Evolutionary conservation across 2,329 filamentous ascomycete species (phyloP).

Genomic region (Akanthomyces lecanii): DNA sequence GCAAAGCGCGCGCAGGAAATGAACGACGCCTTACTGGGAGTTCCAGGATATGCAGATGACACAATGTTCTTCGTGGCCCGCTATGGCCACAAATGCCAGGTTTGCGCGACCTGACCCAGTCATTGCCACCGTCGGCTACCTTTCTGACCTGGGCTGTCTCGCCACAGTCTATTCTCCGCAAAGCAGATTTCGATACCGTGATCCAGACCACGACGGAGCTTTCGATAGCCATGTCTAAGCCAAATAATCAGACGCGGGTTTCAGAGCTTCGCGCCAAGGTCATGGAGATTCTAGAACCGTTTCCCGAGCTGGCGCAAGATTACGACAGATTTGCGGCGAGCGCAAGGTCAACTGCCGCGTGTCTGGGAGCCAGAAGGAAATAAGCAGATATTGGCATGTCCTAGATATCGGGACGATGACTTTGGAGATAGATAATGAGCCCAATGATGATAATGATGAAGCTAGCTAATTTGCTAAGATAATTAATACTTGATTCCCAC

Average conservation of each 20-base stretch:
- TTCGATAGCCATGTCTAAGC: conserved; percentile 20
- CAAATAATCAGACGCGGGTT: conserved; percentile 12
- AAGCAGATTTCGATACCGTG: conserved; percentile 26
- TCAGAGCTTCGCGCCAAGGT: conserved; percentile 23
- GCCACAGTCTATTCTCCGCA: conserved; percentile 22
- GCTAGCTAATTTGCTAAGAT: not conserved
- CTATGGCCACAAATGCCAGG: conserved; percentile 25
- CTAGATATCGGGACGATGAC: not conserved
- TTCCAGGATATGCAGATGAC: conserved; percentile 29
- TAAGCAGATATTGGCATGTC: not conserved
- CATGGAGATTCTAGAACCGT: conserved; percentile 25
- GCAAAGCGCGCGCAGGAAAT: conserved; percentile 26
- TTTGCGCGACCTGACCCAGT: conserved; percentile 15
- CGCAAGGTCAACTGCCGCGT: conserved; percentile 6
- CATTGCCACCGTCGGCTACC: not conserved
- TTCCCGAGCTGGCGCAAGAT: conserved; percentile 26
- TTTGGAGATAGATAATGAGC: not conserved
- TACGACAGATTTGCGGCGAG: conserved; percentile 25
- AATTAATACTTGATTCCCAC: not conserved
- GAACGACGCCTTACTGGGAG: conserved; percentile 24
- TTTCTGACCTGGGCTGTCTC: not conserved
- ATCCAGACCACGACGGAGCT: conserved; percentile 19
- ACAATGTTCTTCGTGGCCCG: conserved; percentile 29
- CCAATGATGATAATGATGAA: not conserved
- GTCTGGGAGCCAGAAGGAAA: not conserved